Evolutionary conservation across 257 asterid genomes (phyloP).

Genomic region (Solanum virginianum): DNA sequence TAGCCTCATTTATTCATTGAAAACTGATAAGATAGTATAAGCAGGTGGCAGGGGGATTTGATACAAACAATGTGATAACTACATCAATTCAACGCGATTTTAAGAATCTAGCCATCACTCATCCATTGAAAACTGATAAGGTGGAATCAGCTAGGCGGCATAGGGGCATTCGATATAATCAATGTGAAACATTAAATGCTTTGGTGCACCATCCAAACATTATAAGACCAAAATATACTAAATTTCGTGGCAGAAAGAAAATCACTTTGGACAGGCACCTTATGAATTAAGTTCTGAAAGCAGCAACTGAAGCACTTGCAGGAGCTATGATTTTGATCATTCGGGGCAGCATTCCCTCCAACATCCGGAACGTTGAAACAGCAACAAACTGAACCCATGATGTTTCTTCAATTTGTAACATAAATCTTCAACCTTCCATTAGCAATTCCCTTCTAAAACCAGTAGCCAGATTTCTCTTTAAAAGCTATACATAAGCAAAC

Average conservation of each 20-base stretch:
- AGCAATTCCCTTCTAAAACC: background rate
- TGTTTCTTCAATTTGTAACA: background rate
- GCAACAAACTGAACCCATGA: constrained; percentile 38
- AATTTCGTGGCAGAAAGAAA: background rate
- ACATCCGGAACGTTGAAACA: constrained; percentile 24
- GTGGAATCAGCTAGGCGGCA: background rate
- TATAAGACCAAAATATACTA: background rate
- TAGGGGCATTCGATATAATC: background rate
- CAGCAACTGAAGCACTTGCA: constrained; percentile 17
- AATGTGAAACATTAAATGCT: background rate
- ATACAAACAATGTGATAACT: background rate
- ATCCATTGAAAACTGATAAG: background rate
- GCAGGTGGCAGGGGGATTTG: background rate
- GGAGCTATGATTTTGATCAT: background rate
- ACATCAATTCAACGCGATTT: background rate
- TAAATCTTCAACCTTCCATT: background rate
- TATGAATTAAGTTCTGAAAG: constrained; percentile 17
- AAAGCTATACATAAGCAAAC: background rate
- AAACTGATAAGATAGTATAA: background rate
- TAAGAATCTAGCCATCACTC: background rate
- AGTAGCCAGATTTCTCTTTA: background rate
- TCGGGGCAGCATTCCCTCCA: background rate
- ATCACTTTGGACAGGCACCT: constrained; percentile 12
- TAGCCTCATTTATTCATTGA: background rate
- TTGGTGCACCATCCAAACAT: background rate